Evolutionary conservation across 495 filamentous ascomycete species (phyloP).

Genomic region (Sporormia fimetaria): DNA sequence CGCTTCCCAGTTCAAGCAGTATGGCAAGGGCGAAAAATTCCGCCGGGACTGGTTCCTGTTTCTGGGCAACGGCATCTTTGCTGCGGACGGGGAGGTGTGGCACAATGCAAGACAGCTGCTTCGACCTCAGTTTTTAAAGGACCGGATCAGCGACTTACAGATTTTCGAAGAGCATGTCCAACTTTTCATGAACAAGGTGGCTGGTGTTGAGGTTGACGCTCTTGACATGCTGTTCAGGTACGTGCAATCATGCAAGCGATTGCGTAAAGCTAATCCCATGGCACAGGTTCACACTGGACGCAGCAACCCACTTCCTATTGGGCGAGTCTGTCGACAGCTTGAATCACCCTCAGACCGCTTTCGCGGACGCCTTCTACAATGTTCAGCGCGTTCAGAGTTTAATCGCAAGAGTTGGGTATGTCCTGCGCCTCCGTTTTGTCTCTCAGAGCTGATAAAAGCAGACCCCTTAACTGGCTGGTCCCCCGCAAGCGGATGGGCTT

Average conservation of each 20-base stretch:
- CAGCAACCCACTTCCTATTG: slow-evolving; percentile 49
- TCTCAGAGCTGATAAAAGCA: not conserved
- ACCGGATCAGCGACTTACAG: slow-evolving; percentile 39
- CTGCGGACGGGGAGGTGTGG: slow-evolving; percentile 46
- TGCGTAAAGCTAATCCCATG: not conserved
- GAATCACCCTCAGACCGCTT: slow-evolving; percentile 40
- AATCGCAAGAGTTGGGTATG: slow-evolving; percentile 33
- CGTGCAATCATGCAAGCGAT: not conserved
- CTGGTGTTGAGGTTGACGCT: slow-evolving; percentile 39
- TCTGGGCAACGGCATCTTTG: slow-evolving; percentile 48
- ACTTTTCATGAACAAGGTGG: slow-evolving; percentile 34
- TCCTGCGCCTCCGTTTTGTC: not conserved
- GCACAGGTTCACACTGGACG: slow-evolving; percentile 41
- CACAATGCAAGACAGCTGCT: slow-evolving; percentile 42
- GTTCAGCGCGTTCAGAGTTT: slow-evolving; percentile 42
- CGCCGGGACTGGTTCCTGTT: slow-evolving; percentile 43
- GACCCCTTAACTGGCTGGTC: slow-evolving; percentile 36
- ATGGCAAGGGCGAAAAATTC: slow-evolving; percentile 44
- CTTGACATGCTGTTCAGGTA: slow-evolving; percentile 42
- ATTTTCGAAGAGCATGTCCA: slow-evolving; percentile 43
- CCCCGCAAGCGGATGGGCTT: slow-evolving; percentile 35
- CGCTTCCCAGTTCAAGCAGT: slow-evolving; percentile 45
- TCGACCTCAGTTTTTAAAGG: slow-evolving; percentile 48
- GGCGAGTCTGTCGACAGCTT: slow-evolving; percentile 43
- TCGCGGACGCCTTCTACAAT: slow-evolving; percentile 43